Evolutionary conservation across 2,329 filamentous ascomycete genomes (phyloP).

Genomic region (Talaromyces sp.): DNA sequence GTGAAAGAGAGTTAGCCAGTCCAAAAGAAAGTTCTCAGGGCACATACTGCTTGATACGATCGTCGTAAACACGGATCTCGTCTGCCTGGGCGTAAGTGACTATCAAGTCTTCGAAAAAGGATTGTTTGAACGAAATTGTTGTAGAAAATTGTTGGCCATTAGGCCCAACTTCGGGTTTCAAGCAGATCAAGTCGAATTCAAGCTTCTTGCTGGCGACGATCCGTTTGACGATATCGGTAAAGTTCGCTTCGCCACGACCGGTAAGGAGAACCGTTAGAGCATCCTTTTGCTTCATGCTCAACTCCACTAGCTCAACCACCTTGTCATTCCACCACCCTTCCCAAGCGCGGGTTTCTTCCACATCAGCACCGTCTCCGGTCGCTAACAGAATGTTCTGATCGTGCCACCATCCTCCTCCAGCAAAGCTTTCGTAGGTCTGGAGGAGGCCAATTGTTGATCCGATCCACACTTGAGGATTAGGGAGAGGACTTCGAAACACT

Average conservation of each 20-base stretch:
- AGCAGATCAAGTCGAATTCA: conserved; percentile 78
- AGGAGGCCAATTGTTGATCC: conserved; percentile 70
- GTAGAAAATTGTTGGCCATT: conserved; percentile 70
- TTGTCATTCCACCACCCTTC: conserved; percentile 95
- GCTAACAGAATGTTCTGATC: conserved; percentile 78
- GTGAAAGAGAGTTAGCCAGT: background rate
- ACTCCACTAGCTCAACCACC: conserved; percentile 69
- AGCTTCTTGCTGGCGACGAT: conserved; percentile 74
- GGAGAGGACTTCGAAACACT: conserved; percentile 89
- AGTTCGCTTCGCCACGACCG: conserved; percentile 72
- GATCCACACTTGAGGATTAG: conserved; percentile 85
- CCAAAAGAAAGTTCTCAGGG: background rate
- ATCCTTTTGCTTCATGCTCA: conserved; percentile 80
- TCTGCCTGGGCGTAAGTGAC: conserved; percentile 78
- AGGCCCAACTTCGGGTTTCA: conserved; percentile 82
- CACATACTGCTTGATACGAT: conserved; percentile 53
- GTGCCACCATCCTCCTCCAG: conserved; percentile 95
- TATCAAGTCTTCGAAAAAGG: conserved; percentile 72
- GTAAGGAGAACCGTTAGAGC: conserved; percentile 82
- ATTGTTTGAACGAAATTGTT: conserved; percentile 91
- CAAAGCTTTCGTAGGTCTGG: conserved; percentile 68
- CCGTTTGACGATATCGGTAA: conserved; percentile 71
- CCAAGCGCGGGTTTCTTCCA: conserved; percentile 81
- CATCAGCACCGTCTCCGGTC: conserved; percentile 75
- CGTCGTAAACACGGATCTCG: conserved; percentile 70